A percentile compares a stretch with the other conserved stretches of the same genome.
These are phyloP conservation scores for Solanum raphanifolium DNA, from an alignment of 257 asterid species.

Conservation along the genomic window DNA sequence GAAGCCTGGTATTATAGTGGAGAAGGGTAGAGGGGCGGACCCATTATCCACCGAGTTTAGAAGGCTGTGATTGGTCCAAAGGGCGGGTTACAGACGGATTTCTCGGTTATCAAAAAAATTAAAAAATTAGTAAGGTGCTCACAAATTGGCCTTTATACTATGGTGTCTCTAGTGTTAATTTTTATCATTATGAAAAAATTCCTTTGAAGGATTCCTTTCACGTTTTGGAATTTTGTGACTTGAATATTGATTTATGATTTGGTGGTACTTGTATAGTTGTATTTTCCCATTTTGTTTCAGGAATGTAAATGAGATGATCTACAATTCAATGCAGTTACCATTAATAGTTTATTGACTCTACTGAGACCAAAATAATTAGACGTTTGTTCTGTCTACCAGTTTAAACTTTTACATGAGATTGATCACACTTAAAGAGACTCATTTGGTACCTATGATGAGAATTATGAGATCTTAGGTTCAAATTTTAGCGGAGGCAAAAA, in stretches of 20 bases:
- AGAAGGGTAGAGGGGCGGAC: background rate
- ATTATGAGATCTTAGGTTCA: background rate
- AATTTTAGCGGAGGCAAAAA: background rate
- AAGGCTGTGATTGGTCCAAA: background rate
- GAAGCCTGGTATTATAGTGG: background rate
- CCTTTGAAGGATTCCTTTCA: background rate
- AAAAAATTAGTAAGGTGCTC: background rate
- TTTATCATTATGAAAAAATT: background rate
- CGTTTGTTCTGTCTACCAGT: background rate
- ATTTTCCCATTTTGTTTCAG: background rate
- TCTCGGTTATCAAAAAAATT: background rate
- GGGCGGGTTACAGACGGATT: background rate
- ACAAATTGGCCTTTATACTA: background rate
- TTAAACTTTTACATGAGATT: background rate
- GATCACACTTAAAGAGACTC: background rate
- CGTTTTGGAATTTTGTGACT: background rate
- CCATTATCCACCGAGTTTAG: background rate
- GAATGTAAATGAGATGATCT: background rate
- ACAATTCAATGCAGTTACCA: background rate
- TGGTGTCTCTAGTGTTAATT: background rate
- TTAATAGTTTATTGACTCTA: background rate
- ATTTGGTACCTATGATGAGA: background rate
- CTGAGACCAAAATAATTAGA: background rate
- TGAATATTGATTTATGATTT: background rate
- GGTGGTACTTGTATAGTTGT: background rate